A percentile compares a stretch with the other conserved stretches of the same genome.
phyloP scores from a whole-genome alignment of 495 filamentous ascomycete species.

The Hypoxylon perforatum region DNA sequence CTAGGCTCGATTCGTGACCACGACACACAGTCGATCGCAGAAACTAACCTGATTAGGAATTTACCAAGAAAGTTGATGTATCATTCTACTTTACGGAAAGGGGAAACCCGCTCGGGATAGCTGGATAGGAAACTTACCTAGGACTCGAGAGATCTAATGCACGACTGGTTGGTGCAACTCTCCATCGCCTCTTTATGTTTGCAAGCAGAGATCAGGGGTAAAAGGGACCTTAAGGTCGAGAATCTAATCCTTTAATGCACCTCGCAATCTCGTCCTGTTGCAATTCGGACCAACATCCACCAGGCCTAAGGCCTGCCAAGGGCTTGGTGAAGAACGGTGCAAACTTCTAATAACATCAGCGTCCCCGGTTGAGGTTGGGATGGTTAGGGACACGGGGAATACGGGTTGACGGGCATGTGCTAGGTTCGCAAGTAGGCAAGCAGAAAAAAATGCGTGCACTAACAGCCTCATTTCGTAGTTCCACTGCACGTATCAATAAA shows the following conservation, averaged over 20 bases:
- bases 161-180: constrained; percentile 18
- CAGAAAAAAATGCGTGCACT: neutral
- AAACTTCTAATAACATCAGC: neutral
- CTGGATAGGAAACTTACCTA: neutral
- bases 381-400: too few relatives aligned
- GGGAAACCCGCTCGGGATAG: constrained; percentile 22
- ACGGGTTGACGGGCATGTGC: too few relatives aligned
- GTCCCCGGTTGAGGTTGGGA: too few relatives aligned
- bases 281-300: constrained; percentile 10
- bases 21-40: neutral
- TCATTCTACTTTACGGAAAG: constrained; percentile 4
- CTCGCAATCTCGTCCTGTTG: constrained; percentile 31
- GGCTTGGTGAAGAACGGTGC: constrained; percentile 11
- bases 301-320: constrained; percentile 19
- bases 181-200: neutral
- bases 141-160: constrained; percentile 17
- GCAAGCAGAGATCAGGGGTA: constrained; percentile 23
- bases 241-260: constrained; percentile 24
- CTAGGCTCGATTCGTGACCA: too few relatives aligned
- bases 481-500: neutral
- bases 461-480: constrained; percentile 5
- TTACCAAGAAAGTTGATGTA: constrained; percentile 29
- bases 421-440: neutral
- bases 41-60: constrained; percentile 25
- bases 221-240: neutral